Evolutionary conservation across 1,284 basidiomycete genomes (phyloP).

Genomic region (Meripilus lineatus): DNA sequence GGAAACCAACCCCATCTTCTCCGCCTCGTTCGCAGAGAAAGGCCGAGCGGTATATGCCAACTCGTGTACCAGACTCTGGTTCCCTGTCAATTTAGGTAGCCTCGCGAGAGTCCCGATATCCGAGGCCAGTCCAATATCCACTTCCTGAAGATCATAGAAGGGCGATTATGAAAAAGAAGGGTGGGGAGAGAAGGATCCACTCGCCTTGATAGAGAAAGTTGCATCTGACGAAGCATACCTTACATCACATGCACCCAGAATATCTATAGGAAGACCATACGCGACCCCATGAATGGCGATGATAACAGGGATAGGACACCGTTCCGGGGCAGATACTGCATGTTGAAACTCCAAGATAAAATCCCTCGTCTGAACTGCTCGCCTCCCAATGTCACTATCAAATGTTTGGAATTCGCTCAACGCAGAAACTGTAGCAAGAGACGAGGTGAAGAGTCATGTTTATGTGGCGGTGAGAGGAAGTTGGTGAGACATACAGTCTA

Average conservation of each 20-base stretch:
- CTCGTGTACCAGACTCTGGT: conserved; percentile 76
- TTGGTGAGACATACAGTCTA: conserved; percentile 59
- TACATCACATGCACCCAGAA: conserved; percentile 79
- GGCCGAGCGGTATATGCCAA: conserved; percentile 74
- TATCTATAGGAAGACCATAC: conserved; percentile 75
- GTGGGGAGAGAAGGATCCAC: conserved; percentile 9
- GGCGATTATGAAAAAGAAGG: not conserved
- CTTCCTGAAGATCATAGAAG: conserved; percentile 55
- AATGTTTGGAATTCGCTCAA: conserved; percentile 22
- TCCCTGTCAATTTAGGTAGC: conserved; percentile 78
- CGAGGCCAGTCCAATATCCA: conserved; percentile 85
- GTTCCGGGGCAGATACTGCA: conserved; percentile 66
- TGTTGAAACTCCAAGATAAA: conserved; percentile 66
- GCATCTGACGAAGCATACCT: conserved; percentile 65
- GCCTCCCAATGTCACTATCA: conserved; percentile 47
- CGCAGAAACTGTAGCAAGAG: conserved; percentile 24
- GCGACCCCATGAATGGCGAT: conserved; percentile 76
- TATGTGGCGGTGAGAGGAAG: conserved; percentile 8
- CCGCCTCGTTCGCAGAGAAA: conserved; percentile 72
- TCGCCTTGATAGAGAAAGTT: conserved; percentile 75
- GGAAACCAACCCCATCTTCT: conserved; percentile 74
- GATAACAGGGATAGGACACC: conserved; percentile 82
- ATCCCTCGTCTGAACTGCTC: conserved; percentile 44
- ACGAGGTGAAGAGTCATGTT: not conserved
- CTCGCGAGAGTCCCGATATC: conserved; percentile 89